Percentiles rank a stretch among this genome's conserved stretches.
These are phyloP conservation scores for Aphanocladium album DNA, from an alignment of 2,329 filamentous ascomycete species.

Conservation along the genomic window DNA sequence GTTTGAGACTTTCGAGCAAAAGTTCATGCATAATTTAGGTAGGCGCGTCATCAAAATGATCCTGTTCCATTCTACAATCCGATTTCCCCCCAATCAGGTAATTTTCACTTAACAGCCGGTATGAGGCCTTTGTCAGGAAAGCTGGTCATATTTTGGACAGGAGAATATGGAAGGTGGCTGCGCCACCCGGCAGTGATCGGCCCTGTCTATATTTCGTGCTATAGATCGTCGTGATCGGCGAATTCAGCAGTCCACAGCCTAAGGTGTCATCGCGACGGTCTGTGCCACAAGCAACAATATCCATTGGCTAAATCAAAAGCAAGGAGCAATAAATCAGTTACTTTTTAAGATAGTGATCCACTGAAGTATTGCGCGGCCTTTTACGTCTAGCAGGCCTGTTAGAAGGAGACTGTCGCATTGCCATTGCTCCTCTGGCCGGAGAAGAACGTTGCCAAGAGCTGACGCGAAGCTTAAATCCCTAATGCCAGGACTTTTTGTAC, in stretches of 20 bases:
- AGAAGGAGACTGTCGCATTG: not conserved
- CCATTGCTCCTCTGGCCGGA: not conserved
- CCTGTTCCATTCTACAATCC: not conserved
- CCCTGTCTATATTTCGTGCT: not conserved
- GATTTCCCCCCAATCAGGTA: not conserved
- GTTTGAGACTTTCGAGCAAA: not conserved
- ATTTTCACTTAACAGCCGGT: not conserved
- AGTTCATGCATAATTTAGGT: not conserved
- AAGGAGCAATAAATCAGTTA: not conserved
- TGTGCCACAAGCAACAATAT: not conserved
- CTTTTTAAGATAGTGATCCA: not conserved
- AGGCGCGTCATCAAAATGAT: not conserved
- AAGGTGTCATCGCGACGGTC: not conserved
- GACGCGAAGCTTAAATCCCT: no score
- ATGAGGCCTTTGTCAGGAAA: no score
- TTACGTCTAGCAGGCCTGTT: not conserved
- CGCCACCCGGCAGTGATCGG: not conserved
- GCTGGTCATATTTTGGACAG: not conserved
- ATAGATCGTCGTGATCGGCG: conserved; percentile 5
- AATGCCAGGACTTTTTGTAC: no score
- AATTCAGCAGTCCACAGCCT: not conserved
- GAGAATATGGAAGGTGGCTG: not conserved
- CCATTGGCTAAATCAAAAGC: not conserved
- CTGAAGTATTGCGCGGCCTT: not conserved
- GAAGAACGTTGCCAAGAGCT: not conserved